Evolutionary conservation across 2,329 filamentous ascomycete species (phyloP).

Genomic region (Paecilomyces fulvus): DNA sequence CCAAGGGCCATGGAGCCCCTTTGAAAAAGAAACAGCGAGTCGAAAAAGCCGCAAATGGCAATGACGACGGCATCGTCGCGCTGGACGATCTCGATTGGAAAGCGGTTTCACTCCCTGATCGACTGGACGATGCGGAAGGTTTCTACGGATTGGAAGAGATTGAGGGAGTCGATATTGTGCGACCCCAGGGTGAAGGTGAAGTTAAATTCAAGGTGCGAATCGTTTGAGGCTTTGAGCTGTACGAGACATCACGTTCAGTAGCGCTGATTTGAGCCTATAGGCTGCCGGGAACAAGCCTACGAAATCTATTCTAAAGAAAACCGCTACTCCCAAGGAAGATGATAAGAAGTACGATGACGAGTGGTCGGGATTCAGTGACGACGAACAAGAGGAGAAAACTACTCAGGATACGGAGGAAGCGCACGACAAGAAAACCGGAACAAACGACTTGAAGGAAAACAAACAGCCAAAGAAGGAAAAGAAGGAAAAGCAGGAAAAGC

Average conservation of each 20-base stretch:
- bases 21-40: slow-evolving; percentile 30
- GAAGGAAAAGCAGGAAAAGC: slow-evolving; percentile 20
- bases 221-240: not conserved
- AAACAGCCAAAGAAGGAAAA: slow-evolving; percentile 9
- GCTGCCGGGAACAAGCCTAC: slow-evolving; percentile 24
- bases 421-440: slow-evolving; percentile 6
- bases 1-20: slow-evolving; percentile 18
- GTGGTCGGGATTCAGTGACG: slow-evolving; percentile 59
- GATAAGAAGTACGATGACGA: slow-evolving; percentile 42
- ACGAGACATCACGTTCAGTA: not conserved
- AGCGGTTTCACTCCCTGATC: slow-evolving; percentile 60
- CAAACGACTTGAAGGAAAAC: slow-evolving; percentile 7
- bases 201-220: slow-evolving; percentile 34
- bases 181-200: slow-evolving; percentile 47
- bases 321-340: slow-evolving; percentile 8
- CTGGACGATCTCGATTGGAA: slow-evolving; percentile 54
- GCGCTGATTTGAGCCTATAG: slow-evolving; percentile 10
- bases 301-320: slow-evolving; percentile 23
- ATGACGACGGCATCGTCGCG: slow-evolving; percentile 19
- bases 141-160: slow-evolving; percentile 91
- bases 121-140: slow-evolving; percentile 80
- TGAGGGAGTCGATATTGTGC: slow-evolving; percentile 79
- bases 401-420: slow-evolving; percentile 13
- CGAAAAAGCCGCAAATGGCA: slow-evolving; percentile 8
- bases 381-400: slow-evolving; percentile 21